Evolutionary conservation across 305 asterid species (phyloP).

Genomic region (Fraxinus sp.): DNA sequence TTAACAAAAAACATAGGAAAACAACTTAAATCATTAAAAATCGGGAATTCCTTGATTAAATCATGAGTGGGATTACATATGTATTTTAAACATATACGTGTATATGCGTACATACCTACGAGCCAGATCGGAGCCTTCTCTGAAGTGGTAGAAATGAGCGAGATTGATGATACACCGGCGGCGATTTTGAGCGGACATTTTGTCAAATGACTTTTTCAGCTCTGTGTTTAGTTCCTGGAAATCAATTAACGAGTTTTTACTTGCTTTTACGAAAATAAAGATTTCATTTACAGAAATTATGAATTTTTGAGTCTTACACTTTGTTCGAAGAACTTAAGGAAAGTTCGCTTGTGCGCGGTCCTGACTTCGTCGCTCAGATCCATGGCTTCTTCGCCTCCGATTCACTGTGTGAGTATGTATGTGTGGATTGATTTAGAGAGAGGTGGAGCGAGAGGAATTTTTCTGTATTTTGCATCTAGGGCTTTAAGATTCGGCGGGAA

Average conservation of each 20-base stretch:
- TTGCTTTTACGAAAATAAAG: background rate
- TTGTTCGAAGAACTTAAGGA: conserved; percentile 84
- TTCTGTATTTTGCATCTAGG: conserved; percentile 10
- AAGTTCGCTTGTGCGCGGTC: conserved; percentile 71
- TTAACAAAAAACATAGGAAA: conserved; percentile 1
- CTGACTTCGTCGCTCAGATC: conserved; percentile 85
- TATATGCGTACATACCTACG: conserved; percentile 58
- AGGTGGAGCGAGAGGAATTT: background rate
- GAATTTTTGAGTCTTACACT: conserved; percentile 44
- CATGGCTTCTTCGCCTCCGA: conserved; percentile 39
- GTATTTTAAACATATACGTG: background rate
- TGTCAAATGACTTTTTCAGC: conserved; percentile 53
- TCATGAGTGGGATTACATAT: background rate
- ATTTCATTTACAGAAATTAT: background rate
- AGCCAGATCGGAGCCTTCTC: conserved; percentile 81
- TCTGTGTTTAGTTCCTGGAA: conserved; percentile 61
- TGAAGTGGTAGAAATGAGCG: conserved; percentile 71
- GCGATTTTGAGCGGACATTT: conserved; percentile 63
- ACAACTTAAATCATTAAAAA: background rate
- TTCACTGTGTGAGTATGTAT: conserved; percentile 12
- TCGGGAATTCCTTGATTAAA: too few species aligned
- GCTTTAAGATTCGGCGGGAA: conserved; percentile 60
- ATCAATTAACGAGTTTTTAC: background rate
- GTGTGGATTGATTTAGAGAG: background rate
- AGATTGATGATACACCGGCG: conserved; percentile 75